phyloP scores from a whole-genome alignment of 164 flowering plant species.

The Chimonanthus praecox region DNA sequence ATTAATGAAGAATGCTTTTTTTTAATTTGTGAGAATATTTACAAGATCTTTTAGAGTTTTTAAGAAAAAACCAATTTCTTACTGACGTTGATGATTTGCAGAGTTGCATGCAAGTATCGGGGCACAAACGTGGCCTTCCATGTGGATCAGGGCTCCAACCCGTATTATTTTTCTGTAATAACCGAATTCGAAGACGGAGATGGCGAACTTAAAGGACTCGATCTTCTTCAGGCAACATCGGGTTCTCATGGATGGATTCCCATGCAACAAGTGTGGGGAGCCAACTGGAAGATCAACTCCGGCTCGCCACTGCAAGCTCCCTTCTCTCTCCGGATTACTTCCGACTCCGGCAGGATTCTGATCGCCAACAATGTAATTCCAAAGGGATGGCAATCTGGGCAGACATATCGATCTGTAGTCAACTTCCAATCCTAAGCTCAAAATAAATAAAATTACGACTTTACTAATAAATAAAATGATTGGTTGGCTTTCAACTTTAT shows the following conservation, averaged over 20 bases:
- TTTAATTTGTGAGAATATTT: too few species aligned
- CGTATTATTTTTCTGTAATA: slow-evolving; percentile 38
- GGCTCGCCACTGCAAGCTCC: slow-evolving; percentile 36
- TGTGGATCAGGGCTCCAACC: slow-evolving; percentile 54
- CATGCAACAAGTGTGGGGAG: slow-evolving; percentile 70
- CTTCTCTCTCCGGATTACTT: slow-evolving; percentile 39
- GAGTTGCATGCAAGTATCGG: slow-evolving; percentile 43
- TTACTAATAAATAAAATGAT: too few species aligned
- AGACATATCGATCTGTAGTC: slow-evolving; percentile 47
- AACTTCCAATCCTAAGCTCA: slow-evolving; percentile 22
- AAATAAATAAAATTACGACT: too few species aligned
- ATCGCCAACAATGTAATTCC: slow-evolving; percentile 62
- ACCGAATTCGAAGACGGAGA: slow-evolving; percentile 47
- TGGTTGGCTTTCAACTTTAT: too few species aligned
- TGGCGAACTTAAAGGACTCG: slow-evolving; percentile 47
- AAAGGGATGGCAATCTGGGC: slow-evolving; percentile 51
- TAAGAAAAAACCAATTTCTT: not conserved
- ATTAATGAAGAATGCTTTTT: too few species aligned
- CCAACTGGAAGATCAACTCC: slow-evolving; percentile 48
- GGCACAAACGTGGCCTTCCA: slow-evolving; percentile 38
- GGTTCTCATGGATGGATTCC: slow-evolving; percentile 21
- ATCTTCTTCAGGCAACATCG: slow-evolving; percentile 22
- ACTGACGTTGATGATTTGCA: not conserved
- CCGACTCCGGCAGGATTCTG: slow-evolving; percentile 32
- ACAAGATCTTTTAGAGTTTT: too few species aligned